These are phyloP conservation scores for Colletotrichum sansevieriae DNA, from an alignment of 2,329 filamentous ascomycete species.

Conservation along the genomic window DNA sequence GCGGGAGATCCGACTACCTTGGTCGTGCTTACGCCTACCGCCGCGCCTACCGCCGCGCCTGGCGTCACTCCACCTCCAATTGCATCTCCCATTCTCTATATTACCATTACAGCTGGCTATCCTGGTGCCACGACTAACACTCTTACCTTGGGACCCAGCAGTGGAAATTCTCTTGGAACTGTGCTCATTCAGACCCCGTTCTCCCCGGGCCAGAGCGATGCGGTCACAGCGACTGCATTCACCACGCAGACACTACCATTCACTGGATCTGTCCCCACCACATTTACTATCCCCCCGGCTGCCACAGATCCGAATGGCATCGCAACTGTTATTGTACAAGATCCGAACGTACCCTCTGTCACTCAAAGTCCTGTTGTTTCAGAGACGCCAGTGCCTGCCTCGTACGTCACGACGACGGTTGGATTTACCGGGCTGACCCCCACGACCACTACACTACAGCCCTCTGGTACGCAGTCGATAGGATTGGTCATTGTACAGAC, in stretches of 20 bases:
- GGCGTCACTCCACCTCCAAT: neutral
- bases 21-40: slow-evolving; percentile 29
- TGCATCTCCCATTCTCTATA: neutral
- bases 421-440: slow-evolving; percentile 15
- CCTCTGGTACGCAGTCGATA: slow-evolving; percentile 21
- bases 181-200: slow-evolving; percentile 10
- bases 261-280: slow-evolving; percentile 20
- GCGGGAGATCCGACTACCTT: slow-evolving; percentile 30
- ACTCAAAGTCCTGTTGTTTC: neutral
- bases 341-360: slow-evolving; percentile 11
- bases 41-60: neutral
- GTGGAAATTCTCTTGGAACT: slow-evolving; percentile 5
- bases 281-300: slow-evolving; percentile 6
- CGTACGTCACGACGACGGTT: slow-evolving; percentile 26
- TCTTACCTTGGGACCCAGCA: slow-evolving; percentile 3
- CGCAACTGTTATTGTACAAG: slow-evolving; percentile 15
- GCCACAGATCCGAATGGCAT: slow-evolving; percentile 13
- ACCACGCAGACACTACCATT: slow-evolving; percentile 5
- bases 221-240: slow-evolving; percentile 10
- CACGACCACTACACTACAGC: slow-evolving; percentile 21
- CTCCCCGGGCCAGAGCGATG: slow-evolving; percentile 6
- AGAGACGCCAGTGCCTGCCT: neutral
- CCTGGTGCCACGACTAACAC: slow-evolving; percentile 6
- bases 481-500: slow-evolving; percentile 34
- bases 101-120: slow-evolving; percentile 16